Evolutionary conservation across 2,329 filamentous ascomycete genomes (phyloP).

Genomic region (Cladophialophora yegresii): DNA sequence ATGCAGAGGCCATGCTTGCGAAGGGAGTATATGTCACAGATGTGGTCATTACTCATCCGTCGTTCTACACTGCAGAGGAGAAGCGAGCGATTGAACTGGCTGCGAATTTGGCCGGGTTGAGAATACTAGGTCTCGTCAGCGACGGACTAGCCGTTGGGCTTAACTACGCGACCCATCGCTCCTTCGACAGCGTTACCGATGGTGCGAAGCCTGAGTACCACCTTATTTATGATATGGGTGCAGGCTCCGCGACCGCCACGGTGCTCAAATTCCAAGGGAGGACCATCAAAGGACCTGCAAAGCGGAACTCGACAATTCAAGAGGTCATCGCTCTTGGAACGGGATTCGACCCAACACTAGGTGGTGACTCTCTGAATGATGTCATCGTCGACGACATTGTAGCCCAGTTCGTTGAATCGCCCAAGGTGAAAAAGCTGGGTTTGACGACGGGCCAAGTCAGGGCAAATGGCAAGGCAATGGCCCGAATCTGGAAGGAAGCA

Average conservation of each 20-base stretch:
- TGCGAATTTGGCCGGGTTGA: slow-evolving; percentile 82
- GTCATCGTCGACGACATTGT: slow-evolving; percentile 90
- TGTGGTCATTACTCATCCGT: slow-evolving; percentile 82
- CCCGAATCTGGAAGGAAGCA: slow-evolving; percentile 90
- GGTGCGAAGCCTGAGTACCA: slow-evolving; percentile 87
- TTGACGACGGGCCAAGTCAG: slow-evolving; percentile 66
- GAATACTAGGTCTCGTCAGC: slow-evolving; percentile 79
- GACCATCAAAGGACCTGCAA: slow-evolving; percentile 85
- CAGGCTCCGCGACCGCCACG: slow-evolving; percentile 88
- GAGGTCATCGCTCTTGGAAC: slow-evolving; percentile 86
- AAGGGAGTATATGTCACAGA: slow-evolving; percentile 73
- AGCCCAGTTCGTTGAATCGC: slow-evolving; percentile 70
- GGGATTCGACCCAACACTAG: slow-evolving; percentile 86
- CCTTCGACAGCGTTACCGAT: slow-evolving; percentile 80
- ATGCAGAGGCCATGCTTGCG: slow-evolving; percentile 81
- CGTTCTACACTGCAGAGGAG: slow-evolving; percentile 89
- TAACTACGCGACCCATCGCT: slow-evolving; percentile 90
- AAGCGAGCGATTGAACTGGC: slow-evolving; percentile 82
- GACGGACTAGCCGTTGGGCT: slow-evolving; percentile 90
- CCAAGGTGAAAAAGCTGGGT: slow-evolving; percentile 52
- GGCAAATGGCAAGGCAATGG: slow-evolving; percentile 77
- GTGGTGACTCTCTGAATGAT: slow-evolving; percentile 84
- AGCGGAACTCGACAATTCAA: slow-evolving; percentile 94
- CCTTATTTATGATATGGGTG: slow-evolving; percentile 96
- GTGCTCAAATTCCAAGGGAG: slow-evolving; percentile 86